Conservation (phyloP, 2,329 filamentous ascomycete genomes). For the Alternaria alternata region DNA sequence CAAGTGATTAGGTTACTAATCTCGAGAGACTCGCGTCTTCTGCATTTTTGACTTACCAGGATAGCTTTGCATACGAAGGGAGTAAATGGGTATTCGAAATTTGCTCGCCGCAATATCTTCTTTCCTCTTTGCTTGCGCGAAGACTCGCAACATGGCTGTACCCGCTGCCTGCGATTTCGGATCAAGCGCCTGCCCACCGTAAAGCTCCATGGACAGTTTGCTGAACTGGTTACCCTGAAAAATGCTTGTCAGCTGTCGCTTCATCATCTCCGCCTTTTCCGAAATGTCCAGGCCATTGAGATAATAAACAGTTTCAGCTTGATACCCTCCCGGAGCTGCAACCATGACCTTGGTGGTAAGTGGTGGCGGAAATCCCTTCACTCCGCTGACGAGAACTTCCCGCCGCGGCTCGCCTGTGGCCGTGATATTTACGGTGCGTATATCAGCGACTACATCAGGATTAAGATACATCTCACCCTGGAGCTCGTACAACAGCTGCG, state of each 20-base stretch:
- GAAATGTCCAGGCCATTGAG: background rate
- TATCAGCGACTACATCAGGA: slow-evolving; percentile 10
- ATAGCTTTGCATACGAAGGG: background rate
- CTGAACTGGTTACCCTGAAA: too few relatives aligned
- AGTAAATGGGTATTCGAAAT: background rate
- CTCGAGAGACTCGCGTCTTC: background rate
- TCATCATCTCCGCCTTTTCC: background rate
- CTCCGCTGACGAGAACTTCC: too few relatives aligned
- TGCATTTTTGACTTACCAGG: background rate
- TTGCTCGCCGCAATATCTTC: background rate
- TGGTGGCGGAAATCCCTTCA: slow-evolving; percentile 14
- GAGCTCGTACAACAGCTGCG: background rate
- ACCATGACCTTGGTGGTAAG: slow-evolving; percentile 43
- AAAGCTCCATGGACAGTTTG: too few relatives aligned
- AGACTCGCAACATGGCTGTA: background rate
- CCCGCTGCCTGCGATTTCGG: background rate
- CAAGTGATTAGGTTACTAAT: rapidly evolving
- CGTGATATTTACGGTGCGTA: too few relatives aligned
- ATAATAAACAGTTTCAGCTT: background rate
- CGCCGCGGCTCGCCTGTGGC: too few relatives aligned
- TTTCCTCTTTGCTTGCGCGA: background rate
- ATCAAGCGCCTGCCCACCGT: too few relatives aligned
- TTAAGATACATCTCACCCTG: background rate
- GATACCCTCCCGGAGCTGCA: slow-evolving; percentile 13
- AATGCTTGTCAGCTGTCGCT: background rate